Evolutionary conservation across 2,329 filamentous ascomycete species (phyloP), one percentile per base, ranked within the genome.

Genomic region (Penicillium sp.): DNA sequence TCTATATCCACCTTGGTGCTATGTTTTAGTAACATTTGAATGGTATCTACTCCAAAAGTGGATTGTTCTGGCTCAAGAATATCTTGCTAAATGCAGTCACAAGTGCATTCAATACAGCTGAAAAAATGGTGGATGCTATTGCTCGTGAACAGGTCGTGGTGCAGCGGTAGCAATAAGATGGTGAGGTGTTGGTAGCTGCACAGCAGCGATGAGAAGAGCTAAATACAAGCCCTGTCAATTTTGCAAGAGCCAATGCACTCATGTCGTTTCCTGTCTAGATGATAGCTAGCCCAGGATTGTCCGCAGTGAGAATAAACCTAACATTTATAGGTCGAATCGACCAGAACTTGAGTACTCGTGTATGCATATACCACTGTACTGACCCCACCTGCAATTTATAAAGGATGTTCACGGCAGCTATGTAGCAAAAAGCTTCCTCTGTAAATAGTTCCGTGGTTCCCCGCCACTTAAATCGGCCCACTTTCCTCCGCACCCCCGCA

Each of bases 71-170:
- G 21, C 13, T 43, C 27, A 13, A 51, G 7, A 27, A 32, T 29
- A 24, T 36, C 49, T 13, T 30, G 29, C 10, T 36, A 33, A 20
- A 47, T 21, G 21, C 51, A 44, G 9, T 34, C 30, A 3, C 43
- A 47, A 20, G 51, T 43, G 21, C 43, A 43, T 7, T 43, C 44
- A 33, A 50, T 8, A 54, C 40, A 17, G 51, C 51, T 3, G 51
- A 51, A 37, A 54, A 54, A 18, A 54, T 39, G 3, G 51, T 26
- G 4, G 33, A 9, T 6, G 43, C 47, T 21, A 54, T 33, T 29
- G 51, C 47, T 9, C 47, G 42, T 20, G 51, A 54, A 27, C 51
- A 51, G 12, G 51, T 46, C 17, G 51, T 53, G 3, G 46, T 36
- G 51, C 51, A 0, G 51, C 51, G 3, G 51, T 53, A 7, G 51